Base-by-base conservation (phyloP, 345 rosid species). In the Ceriops tagal region DNA sequence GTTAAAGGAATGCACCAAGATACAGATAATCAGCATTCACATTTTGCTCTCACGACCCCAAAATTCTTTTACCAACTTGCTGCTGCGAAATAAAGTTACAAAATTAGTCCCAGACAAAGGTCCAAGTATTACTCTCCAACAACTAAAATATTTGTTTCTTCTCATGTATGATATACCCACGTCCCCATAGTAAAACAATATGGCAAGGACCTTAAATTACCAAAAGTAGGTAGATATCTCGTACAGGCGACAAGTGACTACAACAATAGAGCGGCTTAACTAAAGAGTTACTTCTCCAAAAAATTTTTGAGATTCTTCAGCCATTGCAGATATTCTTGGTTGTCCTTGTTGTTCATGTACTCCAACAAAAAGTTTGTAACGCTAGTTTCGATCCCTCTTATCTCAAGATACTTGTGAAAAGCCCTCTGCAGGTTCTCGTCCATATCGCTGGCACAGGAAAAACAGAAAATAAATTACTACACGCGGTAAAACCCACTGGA, bases 341-440 rank as follows among this genome's bases (percentile, higher is more conserved):
- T 75, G 34, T 86, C 96, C 77, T 87, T 89, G 62, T 80, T 80
- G n/a, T 57, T 47, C 84, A 80, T 75, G 78, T 85, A 86, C 65
- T 74, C 82, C 0, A 76, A 62, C 81, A 89, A 57, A 74, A 83
- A 78, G 72, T 72, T 77, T 5, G 81, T 69, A 27, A 73, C 74
- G 75, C 77, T 77, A 5, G 87, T 71, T 43, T 76, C 83, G 75
- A 89, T 86, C 62, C 96, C 96, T 73, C 96, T 84, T 49, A 83
- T 75, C 83, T 83, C 92, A 0, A 89, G 79, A 71, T 79, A 87
- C 77, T 82, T 87, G 34, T 75, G 69, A 69, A 89, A 84, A 66
- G 89, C 89, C 73, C 84, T 82, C 81, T 84, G 86, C 78, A 89
- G 68, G 72, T 87, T 83, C 78, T 87, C 89, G 68, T 87, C 96